Conservation (phyloP, 2,329 filamentous ascomycete species). For the Aspergillus carbonarius region DNA sequence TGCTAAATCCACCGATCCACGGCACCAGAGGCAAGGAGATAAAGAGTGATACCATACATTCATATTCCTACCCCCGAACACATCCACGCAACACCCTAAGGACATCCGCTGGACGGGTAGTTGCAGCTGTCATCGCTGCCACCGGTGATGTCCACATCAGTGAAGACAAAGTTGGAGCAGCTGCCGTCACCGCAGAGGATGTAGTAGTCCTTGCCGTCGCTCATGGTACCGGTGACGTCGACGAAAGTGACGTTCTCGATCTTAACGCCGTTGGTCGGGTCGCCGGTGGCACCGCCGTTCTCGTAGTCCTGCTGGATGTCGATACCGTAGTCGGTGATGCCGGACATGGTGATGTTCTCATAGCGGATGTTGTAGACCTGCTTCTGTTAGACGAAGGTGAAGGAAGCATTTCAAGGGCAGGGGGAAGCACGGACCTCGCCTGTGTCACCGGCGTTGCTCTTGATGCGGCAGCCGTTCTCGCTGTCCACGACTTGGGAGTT, state of each 20-base stretch:
- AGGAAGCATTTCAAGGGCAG: background rate
- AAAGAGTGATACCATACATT: background rate
- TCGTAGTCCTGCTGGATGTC: slow-evolving; percentile 55
- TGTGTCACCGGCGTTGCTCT: slow-evolving; percentile 41
- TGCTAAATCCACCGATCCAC: background rate
- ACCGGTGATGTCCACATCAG: slow-evolving; percentile 38
- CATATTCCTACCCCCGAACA: background rate
- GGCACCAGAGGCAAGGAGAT: background rate
- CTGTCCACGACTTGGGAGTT: slow-evolving; percentile 51
- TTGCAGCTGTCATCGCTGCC: slow-evolving; percentile 31
- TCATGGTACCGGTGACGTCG: slow-evolving; percentile 38
- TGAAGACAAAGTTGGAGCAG: slow-evolving; percentile 39
- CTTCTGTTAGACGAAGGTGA: background rate
- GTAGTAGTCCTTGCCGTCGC: slow-evolving; percentile 37
- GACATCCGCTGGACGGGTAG: slow-evolving; percentile 17
- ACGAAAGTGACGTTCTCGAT: slow-evolving; percentile 38
- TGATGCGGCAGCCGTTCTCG: slow-evolving; percentile 41
- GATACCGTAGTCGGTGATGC: slow-evolving; percentile 52
- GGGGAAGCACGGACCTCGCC: slow-evolving; percentile 22
- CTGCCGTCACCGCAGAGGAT: slow-evolving; percentile 42
- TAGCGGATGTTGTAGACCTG: slow-evolving; percentile 46
- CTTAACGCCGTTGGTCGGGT: slow-evolving; percentile 39
- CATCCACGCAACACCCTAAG: background rate
- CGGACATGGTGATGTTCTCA: slow-evolving; percentile 47
- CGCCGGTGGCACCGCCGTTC: slow-evolving; percentile 46